phyloP scores from a whole-genome alignment of 1,284 basidiomycete species.

The Sanguinoderma infundibulare region DNA sequence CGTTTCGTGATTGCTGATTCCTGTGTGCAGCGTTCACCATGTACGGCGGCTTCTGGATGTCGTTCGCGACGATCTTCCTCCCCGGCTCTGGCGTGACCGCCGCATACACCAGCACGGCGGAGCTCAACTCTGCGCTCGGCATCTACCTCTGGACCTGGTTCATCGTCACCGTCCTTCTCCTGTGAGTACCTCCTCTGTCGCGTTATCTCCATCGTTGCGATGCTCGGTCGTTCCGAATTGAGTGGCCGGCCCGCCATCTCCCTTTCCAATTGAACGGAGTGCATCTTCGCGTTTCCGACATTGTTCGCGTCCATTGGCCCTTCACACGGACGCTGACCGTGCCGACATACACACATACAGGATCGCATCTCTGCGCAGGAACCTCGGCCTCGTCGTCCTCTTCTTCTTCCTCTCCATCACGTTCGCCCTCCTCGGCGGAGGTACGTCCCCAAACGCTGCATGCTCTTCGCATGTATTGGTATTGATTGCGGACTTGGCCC shows the following conservation, averaged over 20 bases:
- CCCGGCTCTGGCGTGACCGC: constrained; percentile 63
- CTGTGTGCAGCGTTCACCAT: constrained; percentile 74
- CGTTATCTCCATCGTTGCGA: neutral
- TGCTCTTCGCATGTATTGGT: neutral
- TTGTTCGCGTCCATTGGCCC: no score
- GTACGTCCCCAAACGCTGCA: constrained; percentile 34
- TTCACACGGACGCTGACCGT: neutral
- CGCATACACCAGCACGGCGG: constrained; percentile 49
- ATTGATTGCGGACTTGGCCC: neutral
- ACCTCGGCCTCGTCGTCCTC: constrained; percentile 65
- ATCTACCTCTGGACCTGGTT: constrained; percentile 76
- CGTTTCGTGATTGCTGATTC: no score
- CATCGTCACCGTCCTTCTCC: constrained; percentile 66
- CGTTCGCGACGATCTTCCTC: constrained; percentile 69
- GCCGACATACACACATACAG: constrained; percentile 39
- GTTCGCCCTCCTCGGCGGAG: constrained; percentile 60
- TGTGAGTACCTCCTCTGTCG: constrained; percentile 43
- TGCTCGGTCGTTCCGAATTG: neutral
- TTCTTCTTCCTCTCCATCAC: constrained; percentile 77
- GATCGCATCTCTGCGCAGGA: constrained; percentile 68
- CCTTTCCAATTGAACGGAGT: no score
- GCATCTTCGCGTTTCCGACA: no score
- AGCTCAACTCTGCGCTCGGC: constrained; percentile 63
- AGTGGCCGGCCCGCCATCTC: neutral
- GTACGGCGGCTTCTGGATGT: constrained; percentile 88